Conservation (phyloP, 2,329 filamentous ascomycete genomes). For the Stachybotrys elegans region DNA sequence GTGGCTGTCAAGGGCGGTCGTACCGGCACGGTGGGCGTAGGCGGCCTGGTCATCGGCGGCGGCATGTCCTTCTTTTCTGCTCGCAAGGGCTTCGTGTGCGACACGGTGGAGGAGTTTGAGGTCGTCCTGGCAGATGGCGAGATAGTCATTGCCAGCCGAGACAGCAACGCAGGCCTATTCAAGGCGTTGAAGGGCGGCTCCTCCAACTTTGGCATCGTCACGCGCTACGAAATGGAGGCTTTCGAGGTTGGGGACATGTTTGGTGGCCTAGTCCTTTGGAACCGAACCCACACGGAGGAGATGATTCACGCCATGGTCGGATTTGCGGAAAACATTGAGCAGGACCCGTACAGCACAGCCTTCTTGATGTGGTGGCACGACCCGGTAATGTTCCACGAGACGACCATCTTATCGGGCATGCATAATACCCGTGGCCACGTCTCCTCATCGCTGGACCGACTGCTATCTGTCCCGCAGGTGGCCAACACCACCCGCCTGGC, state of each 20-base stretch:
- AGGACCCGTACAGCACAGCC: too few species aligned
- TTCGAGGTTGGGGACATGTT: constrained; percentile 12
- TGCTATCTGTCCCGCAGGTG: too few species aligned
- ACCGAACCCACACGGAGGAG: constrained; percentile 5
- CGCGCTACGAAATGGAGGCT: not conserved
- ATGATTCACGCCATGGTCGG: constrained; percentile 7
- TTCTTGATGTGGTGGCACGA: too few species aligned
- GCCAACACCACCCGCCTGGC: too few species aligned
- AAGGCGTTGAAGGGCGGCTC: constrained; percentile 1
- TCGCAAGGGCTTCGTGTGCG: not conserved
- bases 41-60: not conserved
- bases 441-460: too few species aligned
- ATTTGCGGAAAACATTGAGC: constrained; percentile 10
- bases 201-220: constrained; percentile 2
- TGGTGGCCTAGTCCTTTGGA: constrained; percentile 11
- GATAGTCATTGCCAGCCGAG: not conserved
- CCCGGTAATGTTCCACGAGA: too few species aligned
- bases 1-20: not conserved
- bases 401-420: too few species aligned
- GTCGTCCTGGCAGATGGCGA: constrained; percentile 1
- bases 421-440: too few species aligned
- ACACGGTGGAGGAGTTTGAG: not conserved
- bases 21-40: not conserved
- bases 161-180: not conserved
- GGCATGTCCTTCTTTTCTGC: not conserved